Evolutionary conservation across 2,329 filamentous ascomycete genomes (phyloP), one percentile per base, ranked within the genome.

Genomic region (Microdochium trichocladiopsis): DNA sequence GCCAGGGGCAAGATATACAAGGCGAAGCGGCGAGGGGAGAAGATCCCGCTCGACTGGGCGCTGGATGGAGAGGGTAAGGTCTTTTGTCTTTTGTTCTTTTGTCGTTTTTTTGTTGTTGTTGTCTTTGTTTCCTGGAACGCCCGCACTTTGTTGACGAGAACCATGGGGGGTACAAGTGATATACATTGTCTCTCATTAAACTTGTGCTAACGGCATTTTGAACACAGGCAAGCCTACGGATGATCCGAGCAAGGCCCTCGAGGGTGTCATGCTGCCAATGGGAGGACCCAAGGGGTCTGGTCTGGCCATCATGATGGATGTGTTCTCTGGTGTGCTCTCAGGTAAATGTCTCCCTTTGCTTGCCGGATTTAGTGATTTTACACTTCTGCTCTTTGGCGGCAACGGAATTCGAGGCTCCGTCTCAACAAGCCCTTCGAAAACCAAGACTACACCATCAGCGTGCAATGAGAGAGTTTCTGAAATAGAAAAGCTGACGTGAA

Each of bases 211-310:
- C n/a, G n/a, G n/a, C n/a, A n/a, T n/a, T n/a, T n/a, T n/a, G n/a
- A n/a, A n/a, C 18, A 21, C 18, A 45, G 41, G 89, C 0, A 72
- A 73, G 12, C 75, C 70, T n/a, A 90, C 88, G 0, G 80, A 87
- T 52, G 87, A 94, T 59, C 88, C 90, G 0, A 79, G 75, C 1
- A 76, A 75, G 21, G 90, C 89, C 0, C 70, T 94, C 10, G 80
- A 82, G 31, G 88, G 88, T 1, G 87, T 92, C 3, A 93, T 94
- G 89, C 70, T 93, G 21, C 88, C 89, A 0, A 91, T 94, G 86
- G 88, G 88, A 2, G 89, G 90, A 0, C 88, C 89, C 0, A 94
- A 94, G 66, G 90, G 90, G 0, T 88, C 85, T 2, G 90, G 80
- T 0, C 66, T 94, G 41, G 74, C 87, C 0, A 81, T 94, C 52